A percentile compares a stretch with the other conserved stretches of the same genome.
phyloP scores from a whole-genome alignment of 345 rosid genomes.

The Geranium brycei region DNA sequence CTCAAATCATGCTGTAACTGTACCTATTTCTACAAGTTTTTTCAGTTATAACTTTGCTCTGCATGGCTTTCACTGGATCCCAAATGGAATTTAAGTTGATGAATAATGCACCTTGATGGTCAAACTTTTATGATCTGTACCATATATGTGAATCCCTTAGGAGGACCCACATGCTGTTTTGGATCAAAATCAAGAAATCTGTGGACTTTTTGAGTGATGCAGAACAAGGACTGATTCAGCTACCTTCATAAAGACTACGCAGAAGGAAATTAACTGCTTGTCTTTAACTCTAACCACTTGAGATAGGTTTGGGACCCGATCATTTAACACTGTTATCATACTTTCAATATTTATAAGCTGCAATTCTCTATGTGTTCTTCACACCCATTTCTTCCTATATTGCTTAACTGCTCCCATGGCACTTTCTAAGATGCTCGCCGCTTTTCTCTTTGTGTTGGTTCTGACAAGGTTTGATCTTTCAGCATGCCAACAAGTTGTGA shows the following conservation, averaged over 20 bases:
- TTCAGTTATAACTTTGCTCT: neutral
- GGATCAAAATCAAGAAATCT: neutral
- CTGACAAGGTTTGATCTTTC: conserved; percentile 34
- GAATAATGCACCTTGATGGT: neutral
- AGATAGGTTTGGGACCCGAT: conserved; percentile 14
- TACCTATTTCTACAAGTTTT: neutral
- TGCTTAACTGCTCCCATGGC: conserved; percentile 28
- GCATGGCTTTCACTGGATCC: neutral
- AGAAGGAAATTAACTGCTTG: neutral
- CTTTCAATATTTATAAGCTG: conserved; percentile 15
- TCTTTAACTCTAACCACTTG: conserved; percentile 22
- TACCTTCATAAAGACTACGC: neutral
- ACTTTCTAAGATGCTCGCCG: conserved; percentile 4
- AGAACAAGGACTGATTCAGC: neutral
- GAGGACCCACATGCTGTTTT: neutral
- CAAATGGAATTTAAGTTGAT: no score
- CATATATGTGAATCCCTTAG: neutral
- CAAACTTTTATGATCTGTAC: neutral
- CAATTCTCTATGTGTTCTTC: neutral
- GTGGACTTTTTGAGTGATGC: neutral
- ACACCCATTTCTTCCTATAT: neutral
- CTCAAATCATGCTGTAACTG: neutral
- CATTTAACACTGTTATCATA: conserved; percentile 18
- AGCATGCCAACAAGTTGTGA: conserved; percentile 17
- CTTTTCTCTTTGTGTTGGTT: conserved; percentile 21